Conservation (phyloP, 2,329 filamentous ascomycete species). For the Ophiognomonia clavigignenti-juglandacearum region DNA sequence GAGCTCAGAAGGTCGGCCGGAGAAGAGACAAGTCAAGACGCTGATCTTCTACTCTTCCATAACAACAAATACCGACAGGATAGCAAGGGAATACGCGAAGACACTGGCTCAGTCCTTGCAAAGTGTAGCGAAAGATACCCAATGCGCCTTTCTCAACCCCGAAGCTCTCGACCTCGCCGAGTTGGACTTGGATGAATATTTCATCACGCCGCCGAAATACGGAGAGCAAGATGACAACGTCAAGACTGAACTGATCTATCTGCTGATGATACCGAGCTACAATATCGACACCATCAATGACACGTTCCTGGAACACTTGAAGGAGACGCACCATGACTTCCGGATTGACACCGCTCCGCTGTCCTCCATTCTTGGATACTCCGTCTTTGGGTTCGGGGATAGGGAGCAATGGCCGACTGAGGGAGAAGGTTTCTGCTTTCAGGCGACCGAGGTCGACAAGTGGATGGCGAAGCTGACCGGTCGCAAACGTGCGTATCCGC, state of each 20-base stretch:
- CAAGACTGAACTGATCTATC: slow-evolving; percentile 66
- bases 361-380: slow-evolving; percentile 73
- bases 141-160: slow-evolving; percentile 46
- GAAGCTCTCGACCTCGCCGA: slow-evolving; percentile 75
- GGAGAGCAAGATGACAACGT: slow-evolving; percentile 35
- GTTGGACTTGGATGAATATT: slow-evolving; percentile 90
- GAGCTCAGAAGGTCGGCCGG: slow-evolving; percentile 25
- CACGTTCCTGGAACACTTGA: slow-evolving; percentile 78
- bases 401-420: slow-evolving; percentile 88
- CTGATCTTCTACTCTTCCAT: slow-evolving; percentile 87
- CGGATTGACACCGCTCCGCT: slow-evolving; percentile 87
- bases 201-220: slow-evolving; percentile 68
- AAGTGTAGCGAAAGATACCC: slow-evolving; percentile 34
- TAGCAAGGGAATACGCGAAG: slow-evolving; percentile 59
- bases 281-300: slow-evolving; percentile 92
- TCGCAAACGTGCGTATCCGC: slow-evolving; percentile 78
- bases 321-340: slow-evolving; percentile 95
- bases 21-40: slow-evolving; percentile 53
- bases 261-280: slow-evolving; percentile 83
- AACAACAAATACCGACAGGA: slow-evolving; percentile 75
- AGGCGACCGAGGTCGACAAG: slow-evolving; percentile 83
- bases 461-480: slow-evolving; percentile 97
- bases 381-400: slow-evolving; percentile 92
- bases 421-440: slow-evolving; percentile 85
- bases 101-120: slow-evolving; percentile 49